Evolutionary conservation across 352 stramenopile genomes (phyloP).

Genomic region (Phytophthora europaea): DNA sequence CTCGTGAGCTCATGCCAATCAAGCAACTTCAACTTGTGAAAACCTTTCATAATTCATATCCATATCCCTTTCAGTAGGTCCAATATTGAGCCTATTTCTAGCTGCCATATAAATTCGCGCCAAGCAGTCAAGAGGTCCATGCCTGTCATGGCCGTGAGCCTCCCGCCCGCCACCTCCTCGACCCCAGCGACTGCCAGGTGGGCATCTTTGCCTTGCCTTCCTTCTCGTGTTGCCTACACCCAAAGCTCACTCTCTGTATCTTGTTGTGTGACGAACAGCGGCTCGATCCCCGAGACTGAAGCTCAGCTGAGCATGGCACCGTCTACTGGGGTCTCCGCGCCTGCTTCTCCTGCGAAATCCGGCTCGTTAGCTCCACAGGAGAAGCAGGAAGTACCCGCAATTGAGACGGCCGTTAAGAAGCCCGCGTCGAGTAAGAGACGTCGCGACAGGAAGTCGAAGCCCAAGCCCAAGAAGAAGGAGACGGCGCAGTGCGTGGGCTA

Average conservation of each 20-base stretch:
- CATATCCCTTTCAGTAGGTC: slow-evolving; percentile 26
- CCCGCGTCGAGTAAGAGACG: slow-evolving; percentile 24
- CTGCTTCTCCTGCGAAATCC: slow-evolving; percentile 19
- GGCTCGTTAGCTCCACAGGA: slow-evolving; percentile 10
- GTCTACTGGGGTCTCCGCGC: slow-evolving; percentile 11
- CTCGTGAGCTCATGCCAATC: slow-evolving; percentile 3
- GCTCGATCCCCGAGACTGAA: slow-evolving; percentile 25
- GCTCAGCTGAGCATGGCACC: slow-evolving; percentile 23
- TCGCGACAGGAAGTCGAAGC: slow-evolving; percentile 33
- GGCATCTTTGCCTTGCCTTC: not conserved
- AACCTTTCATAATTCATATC: slow-evolving; percentile 23
- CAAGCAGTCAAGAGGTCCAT: slow-evolving; percentile 25
- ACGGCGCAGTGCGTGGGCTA: slow-evolving; percentile 58
- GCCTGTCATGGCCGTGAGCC: slow-evolving; percentile 38
- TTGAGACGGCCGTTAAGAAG: slow-evolving; percentile 7
- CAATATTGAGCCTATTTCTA: slow-evolving; percentile 22
- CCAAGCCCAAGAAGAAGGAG: slow-evolving; percentile 45
- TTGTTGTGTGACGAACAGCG: slow-evolving; percentile 14
- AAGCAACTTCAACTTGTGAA: slow-evolving; percentile 29
- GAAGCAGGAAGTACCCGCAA: slow-evolving; percentile 2
- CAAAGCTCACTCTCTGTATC: slow-evolving; percentile 9
- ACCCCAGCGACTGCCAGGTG: slow-evolving; percentile 29
- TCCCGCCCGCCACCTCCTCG: slow-evolving; percentile 28
- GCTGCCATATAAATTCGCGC: slow-evolving; percentile 35
- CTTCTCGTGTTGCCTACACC: not conserved